Base-by-base conservation (phyloP, 2,329 filamentous ascomycete genomes). In the Hypomyces perniciosus region DNA sequence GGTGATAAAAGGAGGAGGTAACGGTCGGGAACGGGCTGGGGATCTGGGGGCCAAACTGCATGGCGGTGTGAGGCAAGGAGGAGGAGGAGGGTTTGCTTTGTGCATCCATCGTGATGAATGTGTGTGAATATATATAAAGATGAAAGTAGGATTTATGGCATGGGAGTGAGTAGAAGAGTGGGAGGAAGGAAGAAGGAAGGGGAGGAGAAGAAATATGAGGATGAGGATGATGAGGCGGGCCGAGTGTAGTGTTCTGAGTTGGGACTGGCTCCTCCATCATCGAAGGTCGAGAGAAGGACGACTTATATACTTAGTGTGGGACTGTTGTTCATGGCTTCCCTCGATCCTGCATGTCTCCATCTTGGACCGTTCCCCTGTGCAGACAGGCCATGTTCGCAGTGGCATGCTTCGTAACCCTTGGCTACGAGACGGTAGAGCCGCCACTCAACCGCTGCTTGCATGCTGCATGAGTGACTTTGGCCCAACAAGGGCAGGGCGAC, bases 1-100 rank as follows among this genome's bases (percentile, higher is more conserved):
- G 59, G 38, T 69, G 65, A 30, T 69, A 67, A 55, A 72, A 70
- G 13, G 69, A 66, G 8, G 67, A 57, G 13, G 68, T 71, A 44
- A 67, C 59, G 6, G 69, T 72, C n/a, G 61, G 54, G 54, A 73
- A 73, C 12, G 68, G 68, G 40, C 58, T 55, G 20, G 61, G 53
- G 10, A 61, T 48, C 39, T 50, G 40, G 28, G 47, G 38, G 12
- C 51, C 51, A 39, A 35, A 51, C 43, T 46, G 42, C 51, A 53
- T 53, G 8, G 51, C 44, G 39, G 48, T 39, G 30, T 39, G 27
- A 37, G 45, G 41, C 41, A 33, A 33, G 6, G 20, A 9, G 12
- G 26, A 27, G 42, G 41, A 52, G 20, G 20, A 20, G 20, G 2
- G 20, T 20, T 20, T 20, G 45, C 48, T 57, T 48, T 26, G 58